Evolutionary conservation across 2,329 filamentous ascomycete genomes (phyloP).

Genomic region (Hymenoscyphus fructigenus): DNA sequence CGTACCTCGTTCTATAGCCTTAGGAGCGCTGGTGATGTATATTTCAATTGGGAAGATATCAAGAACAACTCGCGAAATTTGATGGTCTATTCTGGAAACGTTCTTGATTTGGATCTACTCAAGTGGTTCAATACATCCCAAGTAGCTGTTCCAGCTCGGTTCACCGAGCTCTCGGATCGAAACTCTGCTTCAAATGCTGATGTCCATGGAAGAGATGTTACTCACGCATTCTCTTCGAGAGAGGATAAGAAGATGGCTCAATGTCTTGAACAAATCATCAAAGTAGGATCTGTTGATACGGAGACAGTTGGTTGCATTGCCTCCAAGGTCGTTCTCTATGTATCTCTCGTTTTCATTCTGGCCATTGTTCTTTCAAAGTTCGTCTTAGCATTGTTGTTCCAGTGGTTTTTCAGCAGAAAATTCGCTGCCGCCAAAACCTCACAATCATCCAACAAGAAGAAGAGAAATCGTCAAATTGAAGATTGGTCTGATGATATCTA

Average conservation of each 20-base stretch:
- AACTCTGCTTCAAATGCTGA: constrained; percentile 56
- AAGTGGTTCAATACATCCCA: constrained; percentile 85
- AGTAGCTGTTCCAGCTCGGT: constrained; percentile 72
- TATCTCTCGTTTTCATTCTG: constrained; percentile 87
- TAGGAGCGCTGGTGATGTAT: constrained; percentile 75
- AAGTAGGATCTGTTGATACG: constrained; percentile 92
- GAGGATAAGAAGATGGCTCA: constrained; percentile 78
- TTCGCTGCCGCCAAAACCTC: constrained; percentile 86
- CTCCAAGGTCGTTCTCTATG: constrained; percentile 93
- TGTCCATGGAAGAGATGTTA: constrained; percentile 83
- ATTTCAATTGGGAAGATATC: constrained; percentile 93
- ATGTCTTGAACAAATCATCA: constrained; percentile 91
- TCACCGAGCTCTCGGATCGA: constrained; percentile 75
- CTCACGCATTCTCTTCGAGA: constrained; percentile 77
- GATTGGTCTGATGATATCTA: constrained; percentile 99
- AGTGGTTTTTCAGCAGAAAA: constrained; percentile 90
- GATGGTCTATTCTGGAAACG: constrained; percentile 90
- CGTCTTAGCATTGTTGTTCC: constrained; percentile 83
- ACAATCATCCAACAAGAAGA: constrained; percentile 75
- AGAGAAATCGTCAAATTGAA: constrained; percentile 90
- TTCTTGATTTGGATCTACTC: constrained; percentile 85
- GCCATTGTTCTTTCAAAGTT: constrained; percentile 87
- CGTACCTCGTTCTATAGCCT: constrained; percentile 77
- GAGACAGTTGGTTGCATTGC: constrained; percentile 97
- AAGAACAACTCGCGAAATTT: constrained; percentile 86